Evolutionary conservation across 2,329 filamentous ascomycete species (phyloP), one percentile per base, ranked within the genome.

Genomic region (Fusarium pseudonygamai): DNA sequence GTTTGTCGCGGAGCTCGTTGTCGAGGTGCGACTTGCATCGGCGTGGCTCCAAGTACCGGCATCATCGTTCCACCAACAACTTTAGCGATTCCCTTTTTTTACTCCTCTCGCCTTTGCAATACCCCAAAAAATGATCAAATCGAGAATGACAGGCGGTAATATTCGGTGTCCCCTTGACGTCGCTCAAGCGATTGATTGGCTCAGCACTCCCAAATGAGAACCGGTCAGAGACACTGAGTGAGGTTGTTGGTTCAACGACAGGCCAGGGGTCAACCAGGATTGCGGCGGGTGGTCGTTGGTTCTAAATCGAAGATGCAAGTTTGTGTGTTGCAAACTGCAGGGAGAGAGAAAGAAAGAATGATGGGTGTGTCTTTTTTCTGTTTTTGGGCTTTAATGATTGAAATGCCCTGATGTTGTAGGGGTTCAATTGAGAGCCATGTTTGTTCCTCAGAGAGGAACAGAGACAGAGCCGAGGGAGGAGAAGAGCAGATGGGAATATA

Each of bases 1-100:
- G 79, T 78, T 67, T 78, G 78, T 20, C 77, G 75, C 45, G 77
- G 78, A 24, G 72, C 60, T 45, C 71, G 72, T 34, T 72, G 67
- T 28, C 73, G 74, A 30, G 69, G 74, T 52, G 69, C 57, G 62
- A 67, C 66, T 60, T 77, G 71, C 58, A 60, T 69, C 57, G 75
- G 74, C 60, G 68, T 67, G 57, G 55, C 65, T 55, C 67, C 73
- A 34, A 59, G 47, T 56, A 65, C 60, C 49, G 75, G 63, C 73
- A 73, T 64, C 65, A 50, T 76, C 47, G 60, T 71, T 49, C 24
- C 58, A 59, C 74, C 57, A 66, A 45, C 61, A 43, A 39, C 57
- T 59, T 32, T 49, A 62, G 70, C 30, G 42, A 56, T 50, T 16
- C 37, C 40, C 32, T 5, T 12, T n/a, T 30, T 47, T 15, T 34